phyloP scores from a whole-genome alignment of 345 rosid species.

The Populus tremula region DNA sequence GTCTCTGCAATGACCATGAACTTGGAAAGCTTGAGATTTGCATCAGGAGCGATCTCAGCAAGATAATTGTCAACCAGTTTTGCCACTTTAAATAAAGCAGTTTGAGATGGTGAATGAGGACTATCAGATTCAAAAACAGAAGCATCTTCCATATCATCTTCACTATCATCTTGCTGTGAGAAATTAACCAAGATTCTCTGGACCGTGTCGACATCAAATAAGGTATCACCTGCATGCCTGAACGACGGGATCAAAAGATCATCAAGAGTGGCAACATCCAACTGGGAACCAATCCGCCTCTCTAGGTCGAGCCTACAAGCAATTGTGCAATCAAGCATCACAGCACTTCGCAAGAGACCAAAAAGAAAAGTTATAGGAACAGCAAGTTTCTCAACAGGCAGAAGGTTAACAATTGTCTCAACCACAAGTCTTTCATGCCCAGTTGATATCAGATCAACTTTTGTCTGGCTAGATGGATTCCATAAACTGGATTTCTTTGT shows the following conservation, averaged over 20 bases:
- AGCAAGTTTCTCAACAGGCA: conserved; percentile 86
- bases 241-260: conserved; percentile 92
- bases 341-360: conserved; percentile 84
- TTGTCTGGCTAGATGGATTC: conserved; percentile 53
- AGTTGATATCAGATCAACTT: conserved; percentile 42
- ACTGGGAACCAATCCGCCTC: conserved; percentile 85
- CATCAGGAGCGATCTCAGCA: conserved; percentile 92
- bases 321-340: conserved; percentile 72
- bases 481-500: conserved; percentile 71
- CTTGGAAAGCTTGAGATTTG: conserved; percentile 84
- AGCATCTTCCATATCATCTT: conserved; percentile 73
- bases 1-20: conserved; percentile 85
- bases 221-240: conserved; percentile 76
- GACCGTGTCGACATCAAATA: conserved; percentile 90
- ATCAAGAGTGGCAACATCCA: conserved; percentile 83
- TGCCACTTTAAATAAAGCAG: conserved; percentile 71
- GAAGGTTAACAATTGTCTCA: conserved; percentile 73
- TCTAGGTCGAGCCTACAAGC: conserved; percentile 85
- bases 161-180: conserved; percentile 91
- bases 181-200: conserved; percentile 89
- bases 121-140: conserved; percentile 79
- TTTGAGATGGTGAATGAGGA: conserved; percentile 82
- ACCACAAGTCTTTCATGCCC: conserved; percentile 72
- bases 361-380: conserved; percentile 84
- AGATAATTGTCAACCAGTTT: conserved; percentile 90